phyloP scores from a whole-genome alignment of 192 early-diverging fungal genomes.

The Coemansia aciculifera region DNA sequence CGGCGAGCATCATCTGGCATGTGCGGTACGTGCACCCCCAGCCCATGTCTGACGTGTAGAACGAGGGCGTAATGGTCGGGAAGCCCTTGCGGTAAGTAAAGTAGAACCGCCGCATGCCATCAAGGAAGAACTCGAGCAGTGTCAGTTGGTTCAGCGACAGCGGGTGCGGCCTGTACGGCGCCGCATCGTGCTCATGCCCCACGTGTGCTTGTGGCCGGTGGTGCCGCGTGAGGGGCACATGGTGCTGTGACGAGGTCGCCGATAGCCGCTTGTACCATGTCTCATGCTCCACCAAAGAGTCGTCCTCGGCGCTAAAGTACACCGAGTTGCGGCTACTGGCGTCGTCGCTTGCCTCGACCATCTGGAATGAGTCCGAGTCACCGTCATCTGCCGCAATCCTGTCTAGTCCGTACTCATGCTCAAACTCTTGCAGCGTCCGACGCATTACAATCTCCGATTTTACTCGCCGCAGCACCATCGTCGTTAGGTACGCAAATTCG shows the following conservation, averaged over 20 bases:
- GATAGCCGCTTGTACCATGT: slow-evolving; percentile 52
- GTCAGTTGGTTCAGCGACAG: slow-evolving; percentile 55
- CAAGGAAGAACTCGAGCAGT: slow-evolving; percentile 54
- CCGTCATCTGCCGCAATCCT: slow-evolving; percentile 17
- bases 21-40: slow-evolving; percentile 59
- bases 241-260: slow-evolving; percentile 46
- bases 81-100: slow-evolving; percentile 56
- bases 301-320: slow-evolving; percentile 55
- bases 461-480: slow-evolving; percentile 37
- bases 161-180: slow-evolving; percentile 20
- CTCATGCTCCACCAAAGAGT: slow-evolving; percentile 28
- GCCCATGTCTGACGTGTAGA: slow-evolving; percentile 59
- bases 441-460: slow-evolving; percentile 51
- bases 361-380: slow-evolving; percentile 54
- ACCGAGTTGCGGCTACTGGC: slow-evolving; percentile 51
- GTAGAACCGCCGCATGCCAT: slow-evolving; percentile 57
- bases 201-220: slow-evolving; percentile 13
- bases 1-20: slow-evolving; percentile 58
- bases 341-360: slow-evolving; percentile 44
- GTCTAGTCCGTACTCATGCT: slow-evolving; percentile 49
- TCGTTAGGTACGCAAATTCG: slow-evolving; percentile 50
- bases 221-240: slow-evolving; percentile 18
- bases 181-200: slow-evolving; percentile 9
- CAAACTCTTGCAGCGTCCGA: slow-evolving; percentile 54
- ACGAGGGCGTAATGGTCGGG: slow-evolving; percentile 55